Conservation (phyloP, 2,329 filamentous ascomycete species). For the Microsporum audouinii region DNA sequence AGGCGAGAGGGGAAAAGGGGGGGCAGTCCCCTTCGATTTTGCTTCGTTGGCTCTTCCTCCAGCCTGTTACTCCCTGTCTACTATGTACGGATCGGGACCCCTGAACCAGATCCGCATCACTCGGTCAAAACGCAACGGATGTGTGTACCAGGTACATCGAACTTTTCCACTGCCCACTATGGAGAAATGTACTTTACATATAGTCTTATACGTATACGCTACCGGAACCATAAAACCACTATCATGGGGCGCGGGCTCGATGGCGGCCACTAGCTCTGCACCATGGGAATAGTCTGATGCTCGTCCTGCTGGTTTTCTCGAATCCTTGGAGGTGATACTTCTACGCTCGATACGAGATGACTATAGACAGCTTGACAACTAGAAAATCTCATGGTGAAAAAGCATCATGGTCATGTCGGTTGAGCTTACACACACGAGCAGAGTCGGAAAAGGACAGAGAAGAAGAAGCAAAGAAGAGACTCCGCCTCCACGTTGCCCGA, state of each 20-base stretch:
- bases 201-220: too few relatives aligned
- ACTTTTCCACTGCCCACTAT: neutral
- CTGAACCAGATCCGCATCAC: slow-evolving; percentile 1
- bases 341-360: neutral
- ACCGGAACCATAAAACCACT: too few relatives aligned
- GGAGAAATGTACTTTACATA: neutral
- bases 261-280: slow-evolving; percentile 3
- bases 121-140: neutral
- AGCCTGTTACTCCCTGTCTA: neutral
- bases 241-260: neutral
- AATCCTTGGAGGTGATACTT: neutral
- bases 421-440: too few relatives aligned
- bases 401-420: too few relatives aligned
- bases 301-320: neutral
- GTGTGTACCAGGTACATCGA: neutral
- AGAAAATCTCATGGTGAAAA: too few relatives aligned
- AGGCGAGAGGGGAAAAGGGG: too few relatives aligned
- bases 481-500: neutral
- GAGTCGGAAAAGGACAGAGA: neutral
- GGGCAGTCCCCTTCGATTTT: neutral
- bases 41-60: neutral
- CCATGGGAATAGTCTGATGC: neutral
- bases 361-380: too few relatives aligned
- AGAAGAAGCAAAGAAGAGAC: neutral
- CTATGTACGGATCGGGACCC: neutral